Conservation (phyloP, 495 filamentous ascomycete genomes). For the Penicillium parvum region DNA sequence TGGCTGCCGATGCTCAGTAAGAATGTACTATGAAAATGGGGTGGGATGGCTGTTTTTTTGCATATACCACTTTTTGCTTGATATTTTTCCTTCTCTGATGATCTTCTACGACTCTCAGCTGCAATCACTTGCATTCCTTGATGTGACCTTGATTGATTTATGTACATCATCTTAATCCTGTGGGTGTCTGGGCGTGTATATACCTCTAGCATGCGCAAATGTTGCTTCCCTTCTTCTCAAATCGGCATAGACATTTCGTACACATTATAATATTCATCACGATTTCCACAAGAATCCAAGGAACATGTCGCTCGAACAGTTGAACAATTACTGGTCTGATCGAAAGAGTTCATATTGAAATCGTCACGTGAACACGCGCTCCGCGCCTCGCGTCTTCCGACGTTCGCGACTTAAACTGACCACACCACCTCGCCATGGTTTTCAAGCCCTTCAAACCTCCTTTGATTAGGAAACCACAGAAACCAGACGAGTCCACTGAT, state of each 20-base stretch:
- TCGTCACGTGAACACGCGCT: slow-evolving; percentile 22
- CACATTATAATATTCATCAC: neutral
- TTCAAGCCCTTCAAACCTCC: slow-evolving; percentile 47
- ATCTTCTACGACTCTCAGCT: slow-evolving; percentile 10
- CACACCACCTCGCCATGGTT: slow-evolving; percentile 36
- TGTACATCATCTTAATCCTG: slow-evolving; percentile 14
- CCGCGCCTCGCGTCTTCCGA: slow-evolving; percentile 12
- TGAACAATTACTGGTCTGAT: too few species aligned
- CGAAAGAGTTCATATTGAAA: neutral
- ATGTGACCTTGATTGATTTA: slow-evolving; percentile 11
- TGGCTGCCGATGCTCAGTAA: slow-evolving; percentile 26
- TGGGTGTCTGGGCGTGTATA: slow-evolving; percentile 2
- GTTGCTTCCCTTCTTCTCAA: neutral
- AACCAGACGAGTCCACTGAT: slow-evolving; percentile 3
- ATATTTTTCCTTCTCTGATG: slow-evolving; percentile 9
- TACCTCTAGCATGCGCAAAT: slow-evolving; percentile 4
- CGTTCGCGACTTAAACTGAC: slow-evolving; percentile 2
- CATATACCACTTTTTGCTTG: slow-evolving; percentile 12
- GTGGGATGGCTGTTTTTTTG: slow-evolving; percentile 2
- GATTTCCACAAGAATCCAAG: neutral
- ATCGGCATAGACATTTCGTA: neutral
- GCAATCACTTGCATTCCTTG: slow-evolving; percentile 2
- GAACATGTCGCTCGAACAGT: neutral
- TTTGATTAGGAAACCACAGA: slow-evolving; percentile 33
- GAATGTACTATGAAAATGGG: neutral